Percentiles rank a stretch among this genome's conserved stretches.
phyloP scores from a whole-genome alignment of 2,329 filamentous ascomycete species.

The Beauveria sp. region DNA sequence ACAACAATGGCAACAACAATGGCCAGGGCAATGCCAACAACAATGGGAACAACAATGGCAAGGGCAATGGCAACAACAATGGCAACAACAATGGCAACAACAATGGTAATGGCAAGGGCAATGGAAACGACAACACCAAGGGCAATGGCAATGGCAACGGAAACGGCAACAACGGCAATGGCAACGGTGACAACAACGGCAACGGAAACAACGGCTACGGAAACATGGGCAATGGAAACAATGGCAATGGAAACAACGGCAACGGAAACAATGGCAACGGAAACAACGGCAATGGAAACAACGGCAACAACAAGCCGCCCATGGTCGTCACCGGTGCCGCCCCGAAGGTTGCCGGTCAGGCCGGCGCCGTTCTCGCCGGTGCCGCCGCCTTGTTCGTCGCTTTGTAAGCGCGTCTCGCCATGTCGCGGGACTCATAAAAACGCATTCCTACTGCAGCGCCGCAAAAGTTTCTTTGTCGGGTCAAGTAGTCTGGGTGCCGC shows the following conservation, averaged over 20 bases:
- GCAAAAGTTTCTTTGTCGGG: too few species aligned
- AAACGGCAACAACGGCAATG: neutral
- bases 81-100: neutral
- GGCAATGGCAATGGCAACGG: neutral
- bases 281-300: neutral
- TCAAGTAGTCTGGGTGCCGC: too few species aligned
- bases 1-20: neutral
- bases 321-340: neutral
- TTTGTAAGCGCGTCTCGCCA: neutral
- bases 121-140: neutral
- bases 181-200: neutral
- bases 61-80: neutral
- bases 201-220: too few species aligned
- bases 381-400: neutral
- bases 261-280: neutral
- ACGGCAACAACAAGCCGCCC: neutral
- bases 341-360: neutral
- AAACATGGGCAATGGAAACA: neutral
- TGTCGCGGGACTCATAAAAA: neutral
- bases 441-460: too few species aligned
- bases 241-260: neutral
- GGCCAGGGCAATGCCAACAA: neutral
- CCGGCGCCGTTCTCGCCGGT: neutral
- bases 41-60: neutral
- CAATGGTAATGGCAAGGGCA: neutral